Percentiles rank a stretch among this genome's conserved stretches.
Conservation (phyloP, 2,329 filamentous ascomycete genomes). For the Sphaceloma murrayae region DNA sequence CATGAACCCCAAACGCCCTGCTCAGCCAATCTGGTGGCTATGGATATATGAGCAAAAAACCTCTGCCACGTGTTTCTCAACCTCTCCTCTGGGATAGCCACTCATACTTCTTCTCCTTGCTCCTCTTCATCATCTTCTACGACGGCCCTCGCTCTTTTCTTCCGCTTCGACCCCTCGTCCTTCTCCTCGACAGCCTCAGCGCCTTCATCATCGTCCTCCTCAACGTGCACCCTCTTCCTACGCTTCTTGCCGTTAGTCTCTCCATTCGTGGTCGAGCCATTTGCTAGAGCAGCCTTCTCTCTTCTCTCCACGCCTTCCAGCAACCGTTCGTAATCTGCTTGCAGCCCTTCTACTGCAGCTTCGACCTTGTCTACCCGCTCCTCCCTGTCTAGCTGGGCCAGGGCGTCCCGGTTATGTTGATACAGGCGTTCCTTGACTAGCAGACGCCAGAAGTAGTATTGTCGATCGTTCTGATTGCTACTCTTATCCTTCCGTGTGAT, state of each 20-base stretch:
- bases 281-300: constrained; percentile 22
- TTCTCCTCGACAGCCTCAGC: constrained; percentile 25
- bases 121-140: constrained; percentile 17
- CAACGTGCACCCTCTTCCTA: constrained; percentile 26
- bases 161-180: constrained; percentile 12
- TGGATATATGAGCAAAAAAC: too few relatives aligned
- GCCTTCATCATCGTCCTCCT: constrained; percentile 32
- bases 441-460: constrained; percentile 62
- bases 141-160: constrained; percentile 13
- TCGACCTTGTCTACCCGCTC: constrained; percentile 66
- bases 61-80: too few relatives aligned
- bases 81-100: too few relatives aligned
- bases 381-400: constrained; percentile 57
- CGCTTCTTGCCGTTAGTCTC: constrained; percentile 26
- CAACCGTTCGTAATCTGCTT: constrained; percentile 62
- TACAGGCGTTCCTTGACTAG: constrained; percentile 70
- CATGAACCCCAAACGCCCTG: too few relatives aligned
- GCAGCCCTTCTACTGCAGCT: constrained; percentile 56
- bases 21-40: too few relatives aligned
- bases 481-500: constrained; percentile 37
- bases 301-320: constrained; percentile 41
- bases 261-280: constrained; percentile 18
- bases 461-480: constrained; percentile 49
- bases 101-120: not conserved
- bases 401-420: constrained; percentile 60